Percentiles rank a stretch among this genome's conserved stretches.
These are phyloP conservation scores for Endothia cerciana DNA, from an alignment of 2,329 filamentous ascomycete species.

Conservation along the genomic window DNA sequence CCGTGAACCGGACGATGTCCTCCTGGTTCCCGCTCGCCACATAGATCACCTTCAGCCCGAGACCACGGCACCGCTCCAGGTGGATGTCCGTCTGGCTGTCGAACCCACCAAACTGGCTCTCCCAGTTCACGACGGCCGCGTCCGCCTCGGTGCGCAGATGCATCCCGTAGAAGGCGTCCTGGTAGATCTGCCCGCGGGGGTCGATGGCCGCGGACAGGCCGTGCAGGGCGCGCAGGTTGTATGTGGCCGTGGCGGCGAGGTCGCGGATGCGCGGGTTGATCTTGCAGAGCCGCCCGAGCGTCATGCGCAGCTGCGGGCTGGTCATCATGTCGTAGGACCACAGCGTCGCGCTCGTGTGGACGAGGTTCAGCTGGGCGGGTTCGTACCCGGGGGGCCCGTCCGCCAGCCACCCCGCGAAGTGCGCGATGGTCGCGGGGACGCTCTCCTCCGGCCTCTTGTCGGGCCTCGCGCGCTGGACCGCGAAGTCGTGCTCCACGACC, in stretches of 20 bases:
- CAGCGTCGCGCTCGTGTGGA: slow-evolving; percentile 24
- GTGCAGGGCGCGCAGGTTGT: slow-evolving; percentile 5
- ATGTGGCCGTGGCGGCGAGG: slow-evolving; percentile 13
- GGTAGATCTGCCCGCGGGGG: slow-evolving; percentile 12
- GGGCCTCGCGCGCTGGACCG: neutral
- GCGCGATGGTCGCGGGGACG: neutral
- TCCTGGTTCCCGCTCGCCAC: slow-evolving; percentile 17
- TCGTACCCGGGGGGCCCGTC: slow-evolving; percentile 23
- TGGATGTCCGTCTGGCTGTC: slow-evolving; percentile 10
- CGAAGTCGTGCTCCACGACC: neutral
- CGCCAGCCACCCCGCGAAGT: slow-evolving; percentile 21
- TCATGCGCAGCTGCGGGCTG: slow-evolving; percentile 7
- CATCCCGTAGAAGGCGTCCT: slow-evolving; percentile 18
- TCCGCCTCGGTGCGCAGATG: slow-evolving; percentile 26
- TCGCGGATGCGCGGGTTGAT: slow-evolving; percentile 18
- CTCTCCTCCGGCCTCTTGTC: slow-evolving; percentile 9
- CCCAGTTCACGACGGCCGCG: neutral
- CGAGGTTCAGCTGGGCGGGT: slow-evolving; percentile 30
- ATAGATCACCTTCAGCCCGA: slow-evolving; percentile 15
- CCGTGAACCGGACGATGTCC: slow-evolving; percentile 6
- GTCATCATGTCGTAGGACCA: slow-evolving; percentile 11
- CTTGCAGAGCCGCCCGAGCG: slow-evolving; percentile 12
- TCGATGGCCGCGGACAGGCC: slow-evolving; percentile 2
- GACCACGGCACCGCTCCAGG: slow-evolving; percentile 6
- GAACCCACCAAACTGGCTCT: slow-evolving; percentile 1